Conservation (phyloP, 176 grass and related monocot genomes). For the Pontederia paniculata region DNA sequence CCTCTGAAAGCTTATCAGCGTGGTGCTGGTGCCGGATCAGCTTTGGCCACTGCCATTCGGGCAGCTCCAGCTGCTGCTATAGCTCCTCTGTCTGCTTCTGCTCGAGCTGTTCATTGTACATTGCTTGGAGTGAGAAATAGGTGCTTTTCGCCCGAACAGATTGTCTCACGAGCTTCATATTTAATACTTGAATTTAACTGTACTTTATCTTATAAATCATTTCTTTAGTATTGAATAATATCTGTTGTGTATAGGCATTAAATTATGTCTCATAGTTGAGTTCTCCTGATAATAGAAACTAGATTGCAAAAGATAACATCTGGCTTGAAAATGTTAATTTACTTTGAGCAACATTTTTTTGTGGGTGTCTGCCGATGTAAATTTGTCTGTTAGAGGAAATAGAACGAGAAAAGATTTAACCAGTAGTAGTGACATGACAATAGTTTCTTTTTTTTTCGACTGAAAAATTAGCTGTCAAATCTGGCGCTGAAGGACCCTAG, state of each 20-base stretch:
- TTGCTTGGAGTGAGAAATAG: conserved; percentile 87
- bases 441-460: too few relatives aligned
- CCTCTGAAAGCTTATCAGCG: conserved; percentile 94
- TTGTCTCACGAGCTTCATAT: conserved; percentile 1
- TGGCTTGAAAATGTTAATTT: too few relatives aligned
- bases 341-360: too few relatives aligned
- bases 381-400: too few relatives aligned
- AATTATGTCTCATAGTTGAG: too few relatives aligned
- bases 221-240: not conserved
- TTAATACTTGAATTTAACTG: not conserved
- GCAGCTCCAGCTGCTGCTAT: conserved; percentile 80
- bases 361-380: too few relatives aligned
- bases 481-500: not conserved
- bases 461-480: not conserved
- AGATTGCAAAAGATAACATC: too few relatives aligned
- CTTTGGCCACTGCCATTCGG: conserved; percentile 65
- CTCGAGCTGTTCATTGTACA: conserved; percentile 62
- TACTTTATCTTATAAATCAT: not conserved
- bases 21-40: conserved; percentile 61
- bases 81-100: conserved; percentile 78
- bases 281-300: too few relatives aligned
- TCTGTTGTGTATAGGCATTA: not conserved
- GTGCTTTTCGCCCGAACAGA: conserved; percentile 25
- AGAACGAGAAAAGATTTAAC: too few relatives aligned
- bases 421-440: too few relatives aligned